Base-by-base conservation (phyloP, 495 filamentous ascomycete species). In the Xylaria flabelliformis region DNA sequence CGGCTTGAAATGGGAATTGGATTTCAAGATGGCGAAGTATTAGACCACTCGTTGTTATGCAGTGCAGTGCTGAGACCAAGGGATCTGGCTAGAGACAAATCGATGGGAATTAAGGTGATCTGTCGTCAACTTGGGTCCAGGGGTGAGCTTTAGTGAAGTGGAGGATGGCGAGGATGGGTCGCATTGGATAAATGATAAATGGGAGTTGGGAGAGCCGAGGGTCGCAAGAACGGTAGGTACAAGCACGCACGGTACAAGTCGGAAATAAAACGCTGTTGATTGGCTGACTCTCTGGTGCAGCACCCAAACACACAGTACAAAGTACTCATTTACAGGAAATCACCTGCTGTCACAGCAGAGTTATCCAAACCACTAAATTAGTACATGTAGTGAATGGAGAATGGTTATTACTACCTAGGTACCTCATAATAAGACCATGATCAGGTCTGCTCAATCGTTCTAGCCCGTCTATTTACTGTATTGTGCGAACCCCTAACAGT, bases 41-140 rank as follows among this genome's bases (percentile, higher is more conserved):
- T 36, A 12, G 65, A 34, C 3, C 7, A 21, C 21, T 56, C 0
- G 10, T 44, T 24, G 34, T 29, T 24, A 55, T 55, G 64, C 64
- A 67, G 39, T 42, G 39, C 39, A 39, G 64, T 34, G 36, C 19
- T n/a, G 34, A 26, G 56, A 64, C 13, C 8, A 29, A 41, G 13
- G 56, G 32, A 70, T 53, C 42, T 46, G 50, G 5, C 24, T 10
- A n/a, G 50, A 50, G 65, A 34, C 34, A 34, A 50, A 50, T 17
- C 29, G 50, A 55, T 56, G 64, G 46, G 62, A 63, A 51, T 36
- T 36, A 68, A 63, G 62, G 67, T 51, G 39, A 66, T 72, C 69
- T 72, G 69, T 66, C 62, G 63, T 72, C 69, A 72, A 58, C 69
- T 50, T 44, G 56, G 48, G 36, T 29, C 42, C 55, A 53, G 42